phyloP scores from a whole-genome alignment of 164 flowering plant species.

The Vitis rupestris region DNA sequence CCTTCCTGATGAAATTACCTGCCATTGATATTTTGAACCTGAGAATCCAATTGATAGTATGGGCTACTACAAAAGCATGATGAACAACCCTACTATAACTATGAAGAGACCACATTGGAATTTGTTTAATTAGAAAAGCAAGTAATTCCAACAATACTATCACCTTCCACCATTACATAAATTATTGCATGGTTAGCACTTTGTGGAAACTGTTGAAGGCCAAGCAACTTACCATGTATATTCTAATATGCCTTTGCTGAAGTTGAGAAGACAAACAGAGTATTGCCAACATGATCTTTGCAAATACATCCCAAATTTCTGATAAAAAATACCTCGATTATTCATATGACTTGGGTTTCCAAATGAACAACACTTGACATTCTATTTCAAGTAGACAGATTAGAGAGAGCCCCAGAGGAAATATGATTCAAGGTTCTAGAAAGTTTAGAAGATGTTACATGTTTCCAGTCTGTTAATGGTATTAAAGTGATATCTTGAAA shows the following conservation, averaged over 20 bases:
- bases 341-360: not conserved
- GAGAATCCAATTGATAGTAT: too few relatives aligned
- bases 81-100: too few relatives aligned
- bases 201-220: not conserved
- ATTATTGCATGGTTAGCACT: too few relatives aligned
- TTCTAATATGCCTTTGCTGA: not conserved
- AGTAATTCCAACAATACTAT: too few relatives aligned
- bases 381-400: not conserved
- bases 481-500: too few relatives aligned
- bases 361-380: not conserved
- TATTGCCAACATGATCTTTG: not conserved
- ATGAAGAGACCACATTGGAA: too few relatives aligned
- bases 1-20: too few relatives aligned
- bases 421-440: not conserved
- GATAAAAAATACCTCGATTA: not conserved
- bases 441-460: not conserved
- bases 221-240: not conserved
- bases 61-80: too few relatives aligned
- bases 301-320: not conserved
- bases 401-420: not conserved
- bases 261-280: not conserved
- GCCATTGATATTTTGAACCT: too few relatives aligned
- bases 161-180: too few relatives aligned
- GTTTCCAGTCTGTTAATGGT: not conserved
- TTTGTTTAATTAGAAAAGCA: too few relatives aligned